Evolutionary conservation across 208 protist genomes (phyloP).

Genomic region (Acanthamoeba healyi): DNA sequence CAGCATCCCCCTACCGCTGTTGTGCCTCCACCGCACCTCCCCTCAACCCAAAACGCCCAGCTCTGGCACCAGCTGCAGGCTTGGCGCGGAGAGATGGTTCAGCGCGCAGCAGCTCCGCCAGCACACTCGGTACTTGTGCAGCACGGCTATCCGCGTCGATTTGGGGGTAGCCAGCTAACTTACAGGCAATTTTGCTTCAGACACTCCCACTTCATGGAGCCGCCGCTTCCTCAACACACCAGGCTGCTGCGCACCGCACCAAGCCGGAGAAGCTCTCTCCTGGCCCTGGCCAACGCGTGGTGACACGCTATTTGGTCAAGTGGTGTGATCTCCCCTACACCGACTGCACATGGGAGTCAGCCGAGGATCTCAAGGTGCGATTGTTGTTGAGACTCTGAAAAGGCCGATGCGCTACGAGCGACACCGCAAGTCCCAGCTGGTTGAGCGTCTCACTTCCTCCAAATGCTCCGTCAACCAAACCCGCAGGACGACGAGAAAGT

Average conservation of each 20-base stretch:
- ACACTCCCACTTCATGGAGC: neutral
- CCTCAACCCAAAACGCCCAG: neutral
- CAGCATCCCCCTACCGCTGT: neutral
- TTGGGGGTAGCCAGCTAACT: no score
- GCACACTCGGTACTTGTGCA: neutral
- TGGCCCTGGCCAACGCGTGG: neutral
- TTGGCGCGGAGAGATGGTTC: neutral
- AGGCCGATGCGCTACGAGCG: no score
- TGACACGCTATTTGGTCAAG: conserved; percentile 86
- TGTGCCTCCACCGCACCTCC: neutral
- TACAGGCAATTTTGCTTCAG: no score
- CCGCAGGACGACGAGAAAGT: conserved; percentile 30
- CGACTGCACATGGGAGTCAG: conserved; percentile 87
- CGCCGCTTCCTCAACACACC: neutral
- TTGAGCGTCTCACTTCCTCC: no score
- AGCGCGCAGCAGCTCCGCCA: neutral
- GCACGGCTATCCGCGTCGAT: no score
- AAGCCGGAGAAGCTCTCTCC: neutral
- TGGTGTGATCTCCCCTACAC: conserved; percentile 85
- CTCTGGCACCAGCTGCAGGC: conserved; percentile 8
- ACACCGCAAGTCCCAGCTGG: no score
- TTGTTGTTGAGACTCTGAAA: no score
- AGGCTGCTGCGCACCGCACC: neutral
- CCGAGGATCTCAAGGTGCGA: neutral
- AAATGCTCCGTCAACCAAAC: no score